A percentile compares a stretch with the other conserved stretches of the same genome.
These are phyloP conservation scores for Fusarium poae DNA, from an alignment of 2,329 filamentous ascomycete genomes.

Conservation along the genomic window DNA sequence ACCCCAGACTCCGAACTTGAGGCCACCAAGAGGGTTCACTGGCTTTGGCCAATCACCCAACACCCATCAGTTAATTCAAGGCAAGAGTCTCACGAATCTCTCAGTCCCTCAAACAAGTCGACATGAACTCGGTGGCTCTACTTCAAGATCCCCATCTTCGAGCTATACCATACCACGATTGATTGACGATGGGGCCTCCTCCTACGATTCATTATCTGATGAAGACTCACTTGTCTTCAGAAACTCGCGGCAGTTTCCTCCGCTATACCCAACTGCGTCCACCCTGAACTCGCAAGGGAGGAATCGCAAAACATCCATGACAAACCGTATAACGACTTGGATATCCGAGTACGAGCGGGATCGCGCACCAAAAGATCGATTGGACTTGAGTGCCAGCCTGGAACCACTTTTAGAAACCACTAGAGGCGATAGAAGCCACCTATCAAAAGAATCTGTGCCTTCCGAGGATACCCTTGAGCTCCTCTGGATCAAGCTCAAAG, in stretches of 20 bases:
- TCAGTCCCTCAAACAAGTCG: constrained; percentile 6
- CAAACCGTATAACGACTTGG: constrained; percentile 53
- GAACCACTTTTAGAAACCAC: constrained; percentile 18
- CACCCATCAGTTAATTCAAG: not conserved
- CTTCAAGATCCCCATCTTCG: constrained; percentile 40
- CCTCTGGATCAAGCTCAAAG: constrained; percentile 55
- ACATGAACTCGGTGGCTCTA: constrained; percentile 11
- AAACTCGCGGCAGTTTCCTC: constrained; percentile 52
- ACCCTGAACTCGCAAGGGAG: constrained; percentile 36
- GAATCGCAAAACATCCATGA: constrained; percentile 48
- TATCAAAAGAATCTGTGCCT: constrained; percentile 33
- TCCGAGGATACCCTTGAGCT: constrained; percentile 52
- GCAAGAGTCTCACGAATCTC: not conserved
- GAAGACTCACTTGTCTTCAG: constrained; percentile 50
- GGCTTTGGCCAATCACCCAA: constrained; percentile 11
- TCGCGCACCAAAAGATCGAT: constrained; percentile 41
- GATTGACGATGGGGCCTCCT: constrained; percentile 37
- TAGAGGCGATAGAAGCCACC: constrained; percentile 30
- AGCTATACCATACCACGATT: constrained; percentile 45
- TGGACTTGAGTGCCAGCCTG: constrained; percentile 16
- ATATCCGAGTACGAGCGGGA: constrained; percentile 52
- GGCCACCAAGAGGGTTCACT: constrained; percentile 11
- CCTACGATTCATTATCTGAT: constrained; percentile 46
- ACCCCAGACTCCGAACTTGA: constrained; percentile 2
- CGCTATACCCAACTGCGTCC: constrained; percentile 49